phyloP scores from a whole-genome alignment of 768 basidiomycete genomes.

The Xerocomellus amylosporus region DNA sequence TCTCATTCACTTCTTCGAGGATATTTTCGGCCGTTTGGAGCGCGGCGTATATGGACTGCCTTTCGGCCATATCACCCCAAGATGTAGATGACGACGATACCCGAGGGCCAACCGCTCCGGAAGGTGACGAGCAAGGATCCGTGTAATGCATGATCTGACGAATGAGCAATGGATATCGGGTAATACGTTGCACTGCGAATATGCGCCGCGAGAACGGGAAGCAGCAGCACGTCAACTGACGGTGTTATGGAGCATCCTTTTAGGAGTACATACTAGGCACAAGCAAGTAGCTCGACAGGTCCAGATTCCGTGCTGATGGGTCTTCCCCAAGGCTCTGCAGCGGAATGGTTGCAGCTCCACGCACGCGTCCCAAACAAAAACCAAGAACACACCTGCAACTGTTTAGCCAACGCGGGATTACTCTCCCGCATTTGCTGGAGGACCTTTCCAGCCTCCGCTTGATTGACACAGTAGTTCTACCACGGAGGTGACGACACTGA shows the following conservation, averaged over 20 bases:
- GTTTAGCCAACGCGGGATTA: slow-evolving; percentile 60
- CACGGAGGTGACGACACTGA: not conserved
- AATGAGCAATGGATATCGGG: slow-evolving; percentile 91
- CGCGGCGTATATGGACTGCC: slow-evolving; percentile 49
- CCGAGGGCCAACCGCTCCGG: not conserved
- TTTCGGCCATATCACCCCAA: slow-evolving; percentile 43
- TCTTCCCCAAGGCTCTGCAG: slow-evolving; percentile 73
- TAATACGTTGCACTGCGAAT: slow-evolving; percentile 85
- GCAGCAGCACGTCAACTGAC: not conserved
- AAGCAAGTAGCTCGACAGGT: slow-evolving; percentile 87
- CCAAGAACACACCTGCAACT: slow-evolving; percentile 56
- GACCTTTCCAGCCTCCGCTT: slow-evolving; percentile 70
- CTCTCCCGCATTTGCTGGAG: slow-evolving; percentile 70
- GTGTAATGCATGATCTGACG: slow-evolving; percentile 84
- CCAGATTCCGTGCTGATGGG: slow-evolving; percentile 73
- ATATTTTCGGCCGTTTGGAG: slow-evolving; percentile 68
- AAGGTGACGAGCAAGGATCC: slow-evolving; percentile 39
- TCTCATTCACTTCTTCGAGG: slow-evolving; percentile 81
- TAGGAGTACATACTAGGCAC: slow-evolving; percentile 70
- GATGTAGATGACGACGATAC: not conserved
- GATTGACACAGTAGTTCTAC: slow-evolving; percentile 90
- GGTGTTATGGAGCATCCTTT: too few relatives aligned
- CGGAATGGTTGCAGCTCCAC: not conserved
- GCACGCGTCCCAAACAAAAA: not conserved
- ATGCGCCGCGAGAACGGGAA: not conserved